phyloP scores from a whole-genome alignment of 371 early-diverging fungal species.

The Circinella minor region DNA sequence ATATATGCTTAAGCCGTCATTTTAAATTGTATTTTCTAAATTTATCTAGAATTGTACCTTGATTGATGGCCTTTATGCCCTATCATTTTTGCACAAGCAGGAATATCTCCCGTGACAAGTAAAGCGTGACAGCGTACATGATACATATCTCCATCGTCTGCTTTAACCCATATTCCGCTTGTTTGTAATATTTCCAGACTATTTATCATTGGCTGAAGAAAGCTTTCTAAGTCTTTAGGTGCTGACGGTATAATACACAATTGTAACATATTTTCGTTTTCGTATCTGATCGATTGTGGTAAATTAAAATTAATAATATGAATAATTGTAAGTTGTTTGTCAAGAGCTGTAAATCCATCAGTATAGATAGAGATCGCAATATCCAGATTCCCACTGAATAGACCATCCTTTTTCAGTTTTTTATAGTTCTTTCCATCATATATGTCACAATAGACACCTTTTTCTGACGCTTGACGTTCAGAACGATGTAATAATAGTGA shows the following conservation, averaged over 20 bases:
- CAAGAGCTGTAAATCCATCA: background rate
- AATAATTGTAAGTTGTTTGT: background rate
- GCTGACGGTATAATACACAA: background rate
- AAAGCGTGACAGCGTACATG: background rate
- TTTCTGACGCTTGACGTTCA: background rate
- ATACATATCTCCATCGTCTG: background rate
- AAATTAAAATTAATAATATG: background rate
- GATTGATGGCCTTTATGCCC: background rate
- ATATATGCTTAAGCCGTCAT: no score
- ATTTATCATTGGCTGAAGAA: no score
- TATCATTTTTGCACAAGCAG: background rate
- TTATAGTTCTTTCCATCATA: slow-evolving; percentile 1
- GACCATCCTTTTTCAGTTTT: background rate
- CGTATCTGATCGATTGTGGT: background rate
- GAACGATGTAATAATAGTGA: background rate
- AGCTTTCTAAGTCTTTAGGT: no score
- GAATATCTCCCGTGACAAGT: background rate
- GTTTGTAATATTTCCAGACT: no score
- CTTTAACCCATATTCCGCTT: no score
- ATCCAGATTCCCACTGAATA: background rate
- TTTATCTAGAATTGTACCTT: background rate
- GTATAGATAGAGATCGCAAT: slow-evolving; percentile 4
- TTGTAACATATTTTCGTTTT: slow-evolving; percentile 4
- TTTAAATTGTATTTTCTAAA: no score
- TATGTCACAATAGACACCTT: background rate